Evolutionary conservation across 306 rosid species (phyloP), one percentile per base, ranked within the genome.

Genomic region (Potentilla sterilis): DNA sequence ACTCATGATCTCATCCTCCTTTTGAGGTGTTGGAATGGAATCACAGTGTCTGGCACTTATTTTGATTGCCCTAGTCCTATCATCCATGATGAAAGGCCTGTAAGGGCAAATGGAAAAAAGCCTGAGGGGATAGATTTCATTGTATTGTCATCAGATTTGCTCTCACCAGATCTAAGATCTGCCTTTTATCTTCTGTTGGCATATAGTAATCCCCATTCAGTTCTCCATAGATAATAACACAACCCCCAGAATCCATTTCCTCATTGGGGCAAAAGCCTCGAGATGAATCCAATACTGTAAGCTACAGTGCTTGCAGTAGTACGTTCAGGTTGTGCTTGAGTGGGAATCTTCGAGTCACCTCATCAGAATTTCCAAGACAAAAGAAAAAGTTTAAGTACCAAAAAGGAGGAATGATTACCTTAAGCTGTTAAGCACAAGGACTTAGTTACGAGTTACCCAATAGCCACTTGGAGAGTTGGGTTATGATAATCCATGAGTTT

Each of bases 341-440:
- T 9, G 43, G 58, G 74, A 69, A 69, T 69, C 74, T 69, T 32
- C 9, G 42, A 24, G 74, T 69, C 74, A 69, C 54, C 58, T 69
- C 24, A 47, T 42, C 54, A 42, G 37, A 24, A 40, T 16, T 1
- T 34, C 61, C 18, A 34, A 32, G 59, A 6, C 15, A 24, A 24
- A 2, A 38, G 16, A 37, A 65, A 6, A 34, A 62, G 14, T 34
- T 14, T 62, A 62, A 37, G 32, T 34, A 62, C 57, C 3, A 32
- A 5, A 13, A 6, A 18, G 46, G 46, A 37, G 46, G 46, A 64
- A 64, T 64, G 47, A 65, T 65, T 65, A 38, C 44, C 68, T 34
- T 15, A 15, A 28, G 28, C 28, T 28, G 28, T 28, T 28, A 28
- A 35, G 69, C 69, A 18, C 47, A 38, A 38, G 15, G 69, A 37